These are phyloP conservation scores for Bipolaris zeicola DNA, from an alignment of 2,329 filamentous ascomycete genomes.

Conservation along the genomic window DNA sequence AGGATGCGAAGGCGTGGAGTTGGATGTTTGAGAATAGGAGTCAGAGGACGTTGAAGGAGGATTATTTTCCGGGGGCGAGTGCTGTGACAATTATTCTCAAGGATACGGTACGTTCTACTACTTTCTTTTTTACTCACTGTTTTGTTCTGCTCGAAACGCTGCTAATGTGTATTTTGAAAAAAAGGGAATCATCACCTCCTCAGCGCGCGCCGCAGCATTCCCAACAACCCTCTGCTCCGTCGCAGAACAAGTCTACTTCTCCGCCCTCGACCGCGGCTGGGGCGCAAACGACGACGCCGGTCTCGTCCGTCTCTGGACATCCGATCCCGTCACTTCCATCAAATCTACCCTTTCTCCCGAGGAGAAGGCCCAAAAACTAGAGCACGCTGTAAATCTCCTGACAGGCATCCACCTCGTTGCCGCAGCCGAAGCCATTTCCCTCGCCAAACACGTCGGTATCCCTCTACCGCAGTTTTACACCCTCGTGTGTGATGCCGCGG, in stretches of 20 bases:
- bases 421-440: constrained; percentile 46
- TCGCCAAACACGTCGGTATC: constrained; percentile 47
- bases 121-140: neutral
- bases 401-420: constrained; percentile 44
- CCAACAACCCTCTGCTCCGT: constrained; percentile 65
- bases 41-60: constrained; percentile 58
- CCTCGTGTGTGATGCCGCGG: constrained; percentile 45
- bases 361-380: constrained; percentile 40
- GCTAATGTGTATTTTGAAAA: constrained; percentile 1
- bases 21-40: constrained; percentile 65
- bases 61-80: constrained; percentile 53
- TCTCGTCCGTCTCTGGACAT: constrained; percentile 60
- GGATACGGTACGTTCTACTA: constrained; percentile 44
- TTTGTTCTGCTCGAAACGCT: neutral
- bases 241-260: constrained; percentile 69
- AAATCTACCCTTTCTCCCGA: constrained; percentile 26
- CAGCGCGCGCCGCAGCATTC: constrained; percentile 63
- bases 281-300: constrained; percentile 61
- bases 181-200: constrained; percentile 69
- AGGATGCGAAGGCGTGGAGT: constrained; percentile 37
- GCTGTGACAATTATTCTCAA: constrained; percentile 57
- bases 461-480: constrained; percentile 46
- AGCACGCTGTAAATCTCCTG: constrained; percentile 45
- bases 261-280: constrained; percentile 63
- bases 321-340: constrained; percentile 47